These are phyloP conservation scores for Hibiscus mutabilis DNA, from an alignment of 345 rosid species.

Conservation along the genomic window DNA sequence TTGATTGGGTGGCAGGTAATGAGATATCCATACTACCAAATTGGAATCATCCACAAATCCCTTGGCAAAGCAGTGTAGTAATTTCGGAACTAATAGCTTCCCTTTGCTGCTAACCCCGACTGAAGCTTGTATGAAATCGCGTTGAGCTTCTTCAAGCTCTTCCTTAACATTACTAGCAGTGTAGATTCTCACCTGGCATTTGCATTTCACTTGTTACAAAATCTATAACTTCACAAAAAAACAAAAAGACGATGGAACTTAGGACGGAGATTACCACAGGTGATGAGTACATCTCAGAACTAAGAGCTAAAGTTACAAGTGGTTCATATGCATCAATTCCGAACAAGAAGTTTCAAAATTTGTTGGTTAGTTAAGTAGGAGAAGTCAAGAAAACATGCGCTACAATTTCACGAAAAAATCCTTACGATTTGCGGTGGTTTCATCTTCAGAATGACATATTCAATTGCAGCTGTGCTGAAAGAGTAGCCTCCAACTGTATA, in stretches of 20 bases:
- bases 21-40: slow-evolving; percentile 77
- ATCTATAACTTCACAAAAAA: neutral
- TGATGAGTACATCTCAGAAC: slow-evolving; percentile 84
- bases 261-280: slow-evolving; percentile 50
- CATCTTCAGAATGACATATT: slow-evolving; percentile 74
- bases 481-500: slow-evolving; percentile 91
- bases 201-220: neutral
- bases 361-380: neutral
- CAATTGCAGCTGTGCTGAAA: slow-evolving; percentile 72
- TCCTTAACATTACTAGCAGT: slow-evolving; percentile 55
- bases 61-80: slow-evolving; percentile 75
- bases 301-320: slow-evolving; percentile 71
- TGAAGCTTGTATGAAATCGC: slow-evolving; percentile 66
- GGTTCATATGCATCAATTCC: slow-evolving; percentile 59
- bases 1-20: slow-evolving; percentile 65
- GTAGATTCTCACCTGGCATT: slow-evolving; percentile 72
- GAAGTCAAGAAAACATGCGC: neutral
- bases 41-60: slow-evolving; percentile 60
- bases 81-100: slow-evolving; percentile 71
- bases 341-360: slow-evolving; percentile 17
- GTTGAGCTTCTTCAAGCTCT: slow-evolving; percentile 77
- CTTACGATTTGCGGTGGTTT: slow-evolving; percentile 85
- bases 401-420: too few relatives aligned
- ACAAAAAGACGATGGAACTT: neutral
- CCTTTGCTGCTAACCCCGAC: slow-evolving; percentile 84